Conservation (phyloP, 306 rosid species). For the Prosopis cineraria region DNA sequence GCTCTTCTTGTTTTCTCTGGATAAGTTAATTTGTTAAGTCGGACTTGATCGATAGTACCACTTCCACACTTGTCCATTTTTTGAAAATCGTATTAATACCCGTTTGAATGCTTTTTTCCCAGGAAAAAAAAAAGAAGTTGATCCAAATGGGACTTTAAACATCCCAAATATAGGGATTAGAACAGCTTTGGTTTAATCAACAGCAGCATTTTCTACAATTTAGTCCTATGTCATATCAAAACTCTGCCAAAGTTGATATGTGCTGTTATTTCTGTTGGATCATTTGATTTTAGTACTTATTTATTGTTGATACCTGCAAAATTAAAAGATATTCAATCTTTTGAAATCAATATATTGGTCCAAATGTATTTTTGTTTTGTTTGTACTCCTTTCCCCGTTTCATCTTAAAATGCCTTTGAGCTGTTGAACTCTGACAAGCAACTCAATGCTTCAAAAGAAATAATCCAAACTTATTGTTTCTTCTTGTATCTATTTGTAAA, state of each 20-base stretch:
- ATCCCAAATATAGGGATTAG: neutral
- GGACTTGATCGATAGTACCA: slow-evolving; percentile 19
- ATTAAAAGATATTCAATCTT: neutral
- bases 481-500: slow-evolving; percentile 28
- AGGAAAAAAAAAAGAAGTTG: neutral
- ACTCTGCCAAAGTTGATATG: neutral
- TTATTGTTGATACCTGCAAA: neutral
- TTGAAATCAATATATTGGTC: neutral
- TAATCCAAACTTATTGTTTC: slow-evolving; percentile 18
- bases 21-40: neutral
- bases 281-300: neutral
- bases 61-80: slow-evolving; percentile 9
- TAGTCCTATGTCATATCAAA: neutral
- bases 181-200: neutral
- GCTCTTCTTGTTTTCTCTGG: neutral
- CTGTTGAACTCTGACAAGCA: neutral
- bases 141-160: neutral
- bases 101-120: neutral
- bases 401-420: slow-evolving; percentile 14
- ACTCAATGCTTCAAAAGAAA: neutral
- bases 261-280: neutral
- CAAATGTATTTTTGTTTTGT: neutral
- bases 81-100: neutral
- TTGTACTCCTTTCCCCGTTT: neutral
- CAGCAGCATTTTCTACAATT: neutral